Conservation (phyloP, 2,329 filamentous ascomycete genomes). For the Aspergillus ruber region DNA sequence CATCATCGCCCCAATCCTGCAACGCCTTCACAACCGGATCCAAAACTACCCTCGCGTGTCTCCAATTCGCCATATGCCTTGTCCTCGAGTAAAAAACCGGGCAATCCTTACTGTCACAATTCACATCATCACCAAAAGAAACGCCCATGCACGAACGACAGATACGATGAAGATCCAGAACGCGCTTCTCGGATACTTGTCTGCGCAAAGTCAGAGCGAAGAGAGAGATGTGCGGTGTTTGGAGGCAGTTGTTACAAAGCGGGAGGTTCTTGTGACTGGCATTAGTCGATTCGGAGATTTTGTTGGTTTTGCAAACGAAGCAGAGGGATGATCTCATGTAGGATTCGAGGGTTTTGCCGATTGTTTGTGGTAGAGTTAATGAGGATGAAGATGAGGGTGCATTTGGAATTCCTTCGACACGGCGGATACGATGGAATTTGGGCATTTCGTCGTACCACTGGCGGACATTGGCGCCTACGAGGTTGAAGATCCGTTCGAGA, state of each 20-base stretch:
- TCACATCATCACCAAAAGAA: constrained; percentile 67
- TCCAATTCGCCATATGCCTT: constrained; percentile 31
- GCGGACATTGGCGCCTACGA: constrained; percentile 84
- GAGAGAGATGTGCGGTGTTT: constrained; percentile 51
- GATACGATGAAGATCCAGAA: constrained; percentile 59
- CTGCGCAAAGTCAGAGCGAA: constrained; percentile 58
- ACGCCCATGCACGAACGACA: constrained; percentile 76
- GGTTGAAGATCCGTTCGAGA: constrained; percentile 90
- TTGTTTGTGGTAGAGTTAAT: constrained; percentile 13
- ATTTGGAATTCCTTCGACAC: constrained; percentile 40
- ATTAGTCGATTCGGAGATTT: constrained; percentile 28
- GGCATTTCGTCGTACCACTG: constrained; percentile 97
- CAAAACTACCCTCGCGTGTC: constrained; percentile 30
- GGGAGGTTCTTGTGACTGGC: constrained; percentile 33
- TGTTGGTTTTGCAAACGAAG: constrained; percentile 62
- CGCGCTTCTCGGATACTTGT: constrained; percentile 56
- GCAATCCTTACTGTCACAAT: constrained; percentile 85
- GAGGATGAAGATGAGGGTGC: background rate
- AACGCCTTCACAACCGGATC: constrained; percentile 32
- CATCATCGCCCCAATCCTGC: constrained; percentile 19
- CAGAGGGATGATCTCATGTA: constrained; percentile 82
- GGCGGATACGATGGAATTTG: constrained; percentile 70
- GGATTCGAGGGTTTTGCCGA: constrained; percentile 76
- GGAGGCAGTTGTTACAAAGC: constrained; percentile 34
- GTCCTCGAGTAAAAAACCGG: constrained; percentile 70